Percentiles rank a stretch among this genome's conserved stretches.
phyloP scores from a whole-genome alignment of 139 green algal genomes.

The Ulvella scutata region DNA sequence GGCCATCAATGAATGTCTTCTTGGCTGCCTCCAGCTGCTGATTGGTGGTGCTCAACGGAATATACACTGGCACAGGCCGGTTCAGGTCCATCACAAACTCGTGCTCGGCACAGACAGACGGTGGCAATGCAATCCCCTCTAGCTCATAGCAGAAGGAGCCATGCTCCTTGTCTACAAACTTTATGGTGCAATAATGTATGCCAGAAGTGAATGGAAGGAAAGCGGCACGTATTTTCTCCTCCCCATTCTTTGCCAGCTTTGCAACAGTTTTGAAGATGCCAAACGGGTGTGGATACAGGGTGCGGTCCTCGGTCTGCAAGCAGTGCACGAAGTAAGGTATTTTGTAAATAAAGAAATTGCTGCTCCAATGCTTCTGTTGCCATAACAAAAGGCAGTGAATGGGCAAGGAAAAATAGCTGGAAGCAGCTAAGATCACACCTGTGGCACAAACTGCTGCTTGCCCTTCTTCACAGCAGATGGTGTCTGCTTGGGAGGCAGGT shows the following conservation, averaged over 20 bases:
- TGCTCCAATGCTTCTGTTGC: not conserved
- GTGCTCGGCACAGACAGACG: constrained; percentile 15
- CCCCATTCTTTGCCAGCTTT: not conserved
- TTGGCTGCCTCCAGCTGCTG: constrained; percentile 40
- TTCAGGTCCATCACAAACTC: constrained; percentile 10
- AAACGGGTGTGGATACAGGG: not conserved
- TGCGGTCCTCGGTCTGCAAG: not conserved
- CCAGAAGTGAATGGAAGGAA: constrained; percentile 56
- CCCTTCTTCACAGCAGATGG: too few species aligned
- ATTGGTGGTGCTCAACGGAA: constrained; percentile 21
- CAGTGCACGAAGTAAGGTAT: too few species aligned
- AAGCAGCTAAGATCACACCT: too few species aligned
- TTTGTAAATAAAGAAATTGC: too few species aligned
- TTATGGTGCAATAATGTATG: constrained; percentile 30
- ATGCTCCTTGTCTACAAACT: constrained; percentile 28
- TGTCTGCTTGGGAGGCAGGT: too few species aligned
- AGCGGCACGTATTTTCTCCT: constrained; percentile 30
- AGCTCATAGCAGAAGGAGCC: constrained; percentile 54
- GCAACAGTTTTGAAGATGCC: not conserved
- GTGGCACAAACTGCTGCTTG: too few species aligned
- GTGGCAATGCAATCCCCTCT: constrained; percentile 28
- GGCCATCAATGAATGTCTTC: constrained; percentile 43
- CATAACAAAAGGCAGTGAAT: too few species aligned
- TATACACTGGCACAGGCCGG: not conserved
- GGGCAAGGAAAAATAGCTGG: too few species aligned